Base-by-base conservation (phyloP, 345 rosid species). In the Lepidium sativum region DNA sequence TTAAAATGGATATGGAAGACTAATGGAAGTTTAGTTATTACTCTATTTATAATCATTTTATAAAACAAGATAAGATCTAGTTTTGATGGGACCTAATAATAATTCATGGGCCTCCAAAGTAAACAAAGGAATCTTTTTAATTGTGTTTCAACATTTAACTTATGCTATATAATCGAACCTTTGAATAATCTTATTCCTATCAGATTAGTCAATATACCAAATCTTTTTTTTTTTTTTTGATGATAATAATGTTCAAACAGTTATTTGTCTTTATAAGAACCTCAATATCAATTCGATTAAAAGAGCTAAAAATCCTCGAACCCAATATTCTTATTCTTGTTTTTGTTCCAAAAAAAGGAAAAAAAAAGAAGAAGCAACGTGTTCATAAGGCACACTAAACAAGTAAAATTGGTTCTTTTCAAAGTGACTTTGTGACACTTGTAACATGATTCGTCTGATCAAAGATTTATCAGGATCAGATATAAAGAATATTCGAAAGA, bases 251-350 rank as follows among this genome's bases (percentile, higher is more conserved):
- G 8, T 31, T 50, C 6, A 34, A n/a, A n/a, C 18, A 14, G 8
- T 49, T 6, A 2, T 2, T 13, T 25, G 0, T 8, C 3, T 16
- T 16, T 42, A 10, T 9, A 8, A 62, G 23, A 13, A 48, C 25
- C 23, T 35, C 1, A 14, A 73, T 78, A 66, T 25, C 63, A 34
- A 76, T 38, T 65, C 75, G 32, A 50, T 62, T 4, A 81, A 78
- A 72, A 74, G 68, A 75, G 59, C 69, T 18, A 69, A 67, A 55
- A 32, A 44, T 32, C 13, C 38, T 6, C 25, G n/a, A 56, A 20
- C 9, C 13, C 18, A 8, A 14, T 35, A 8, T 11, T 42, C 27
- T 59, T 59, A 20, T 39, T 50, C 31, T n/a, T n/a, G n/a, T n/a
- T n/a, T n/a, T n/a, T n/a, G n/a, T n/a, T n/a, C n/a, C n/a, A n/a